Evolutionary conservation across 257 asterid species (phyloP), one percentile per base, ranked within the genome.

Genomic region (Handroanthus guayacan): DNA sequence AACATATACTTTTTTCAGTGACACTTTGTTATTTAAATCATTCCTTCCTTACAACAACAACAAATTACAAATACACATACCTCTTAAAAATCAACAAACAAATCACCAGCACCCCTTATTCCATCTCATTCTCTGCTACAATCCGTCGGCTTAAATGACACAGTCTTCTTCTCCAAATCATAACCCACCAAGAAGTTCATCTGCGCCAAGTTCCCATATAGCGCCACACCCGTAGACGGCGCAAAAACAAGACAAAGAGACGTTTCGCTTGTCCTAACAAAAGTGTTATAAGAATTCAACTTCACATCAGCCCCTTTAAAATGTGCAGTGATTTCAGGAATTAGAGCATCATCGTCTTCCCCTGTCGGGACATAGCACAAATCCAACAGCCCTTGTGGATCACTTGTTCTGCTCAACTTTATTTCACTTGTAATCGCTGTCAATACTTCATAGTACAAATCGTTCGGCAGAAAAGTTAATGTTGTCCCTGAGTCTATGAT

Each of bases 401-500:
- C 83, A 1, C 9, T 43, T 4, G 62, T 47, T 8, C 75, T 41
- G 5, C 1, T 13, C 76, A 54, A 0, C 2, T 51, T 63, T 20
- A 87, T 65, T 5, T 60, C 61, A 1, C 66, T 71, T 47, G 3
- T 77, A 65, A 87, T 47, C 0, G 62, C 70, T 0, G 39, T 16
- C 61, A 74, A 75, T 5, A 90, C 54, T 10, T 76, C 18, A 0
- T 6, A 0, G 64, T 83, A 87, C 17, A 92, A 18, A 0, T 62
- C n/a, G 0, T 10, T 3, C 5, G 92, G 95, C 2, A 90, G 83
- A 36, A 74, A 84, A 9, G 94, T 85, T 10, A 84, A 6, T 0
- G 95, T 84, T 0, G 94, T 90, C 4, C 97, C 97, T 0, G 94
- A 84, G 52, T 91, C 98, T 1, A 89, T 89, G 9, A 87, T 69